Base-by-base conservation (phyloP, 805 yeast species). In the Starmerella davenportii region DNA sequence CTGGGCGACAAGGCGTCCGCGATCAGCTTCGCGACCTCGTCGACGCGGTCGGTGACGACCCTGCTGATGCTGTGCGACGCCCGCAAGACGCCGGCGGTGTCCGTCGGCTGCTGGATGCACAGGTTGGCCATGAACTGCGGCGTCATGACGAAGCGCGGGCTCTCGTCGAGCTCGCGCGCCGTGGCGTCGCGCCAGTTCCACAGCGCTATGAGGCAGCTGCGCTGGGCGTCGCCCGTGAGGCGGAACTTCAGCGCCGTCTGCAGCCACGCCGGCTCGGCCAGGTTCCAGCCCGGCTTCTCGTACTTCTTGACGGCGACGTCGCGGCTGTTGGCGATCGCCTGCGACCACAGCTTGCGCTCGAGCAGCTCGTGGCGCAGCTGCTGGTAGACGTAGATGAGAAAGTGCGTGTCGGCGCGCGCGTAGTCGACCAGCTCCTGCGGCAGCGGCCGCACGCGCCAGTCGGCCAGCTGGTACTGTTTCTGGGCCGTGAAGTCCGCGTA, bases 341-440 rank as follows among this genome's bases (percentile, higher is more conserved):
- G 40, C 5, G 53, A 53, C 5, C 57, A 47, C 45, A 67, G 67
- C 31, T 66, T 62, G 30, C 60, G 54, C 21, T 67, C 66, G 2
- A 78, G 51, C 14, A 87, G 61, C 50, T 66, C 64, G 46, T 76
- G 76, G 43, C 72, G 73, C 57, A 90, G 58, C 44, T 70, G 70
- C 51, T 82, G 87, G 58, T 66, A 90, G 14, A 90, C 78, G 55
- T 78, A 70, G 28, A 90, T 63, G 37, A 90, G 59, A 51, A 84
- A 90, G 57, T 90, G 98, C 0, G 98, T 90, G 58, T 90, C 98
- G 0, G 95, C 79, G 46, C 93, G 69, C 0, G 98, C 98, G 56
- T 90, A 90, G 14, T 76, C 70, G 43, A 65, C 58, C 85, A 90
- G 77, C 29, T 80, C 73, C 8, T 62, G 56, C 1, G 80, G 69